Evolutionary conservation across 2,329 filamentous ascomycete species (phyloP).

Genomic region (Fusarium udum): DNA sequence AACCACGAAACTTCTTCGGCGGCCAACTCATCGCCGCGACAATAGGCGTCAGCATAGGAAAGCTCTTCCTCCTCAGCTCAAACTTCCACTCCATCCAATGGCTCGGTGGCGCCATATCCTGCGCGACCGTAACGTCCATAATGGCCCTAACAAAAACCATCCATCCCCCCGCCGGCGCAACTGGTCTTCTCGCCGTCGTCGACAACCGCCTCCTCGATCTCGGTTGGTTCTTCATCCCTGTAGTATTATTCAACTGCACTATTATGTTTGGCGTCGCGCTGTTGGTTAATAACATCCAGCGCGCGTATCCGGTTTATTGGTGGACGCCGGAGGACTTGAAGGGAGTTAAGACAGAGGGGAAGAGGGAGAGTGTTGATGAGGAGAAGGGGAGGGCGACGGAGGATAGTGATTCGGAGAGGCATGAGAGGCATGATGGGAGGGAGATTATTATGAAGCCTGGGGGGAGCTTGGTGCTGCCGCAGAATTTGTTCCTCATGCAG

Average conservation of each 20-base stretch:
- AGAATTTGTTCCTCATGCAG: constrained; percentile 49
- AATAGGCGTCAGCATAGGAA: constrained; percentile 69
- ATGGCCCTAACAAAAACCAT: constrained; percentile 78
- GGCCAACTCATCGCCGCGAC: constrained; percentile 72
- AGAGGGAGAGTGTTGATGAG: constrained; percentile 12
- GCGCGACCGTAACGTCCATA: constrained; percentile 67
- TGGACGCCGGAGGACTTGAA: constrained; percentile 61
- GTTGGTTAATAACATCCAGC: constrained; percentile 74
- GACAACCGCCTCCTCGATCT: constrained; percentile 62
- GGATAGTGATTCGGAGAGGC: constrained; percentile 22
- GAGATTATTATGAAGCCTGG: constrained; percentile 50
- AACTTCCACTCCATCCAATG: constrained; percentile 64
- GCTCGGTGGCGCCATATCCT: constrained; percentile 72
- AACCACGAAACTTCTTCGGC: constrained; percentile 74
- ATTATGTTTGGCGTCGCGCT: constrained; percentile 72
- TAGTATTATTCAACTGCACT: constrained; percentile 67
- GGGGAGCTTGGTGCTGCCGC: constrained; percentile 48
- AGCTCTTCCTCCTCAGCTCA: constrained; percentile 67
- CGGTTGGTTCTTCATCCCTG: constrained; percentile 75
- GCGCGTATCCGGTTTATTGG: constrained; percentile 76
- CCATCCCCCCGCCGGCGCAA: constrained; percentile 79
- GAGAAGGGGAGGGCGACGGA: constrained; percentile 29
- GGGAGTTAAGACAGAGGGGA: not conserved
- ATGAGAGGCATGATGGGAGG: constrained; percentile 24
- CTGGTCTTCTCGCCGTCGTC: constrained; percentile 73